These are phyloP conservation scores for Pyrenopolyporus hunteri DNA, from an alignment of 495 filamentous ascomycete species.

Conservation along the genomic window DNA sequence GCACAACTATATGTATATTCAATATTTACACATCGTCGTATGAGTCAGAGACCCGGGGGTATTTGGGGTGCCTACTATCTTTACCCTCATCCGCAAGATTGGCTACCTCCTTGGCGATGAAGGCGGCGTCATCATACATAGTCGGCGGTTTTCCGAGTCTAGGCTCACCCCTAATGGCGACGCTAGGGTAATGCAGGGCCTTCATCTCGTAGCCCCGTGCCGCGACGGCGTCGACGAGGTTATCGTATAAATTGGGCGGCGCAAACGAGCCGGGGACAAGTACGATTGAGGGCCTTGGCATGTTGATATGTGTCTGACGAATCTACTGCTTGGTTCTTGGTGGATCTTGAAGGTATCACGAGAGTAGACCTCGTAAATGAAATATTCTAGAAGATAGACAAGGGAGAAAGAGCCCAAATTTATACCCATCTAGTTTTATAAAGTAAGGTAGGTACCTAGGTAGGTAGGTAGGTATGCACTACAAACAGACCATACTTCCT, in stretches of 20 bases:
- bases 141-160: constrained; percentile 16
- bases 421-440: too few species aligned
- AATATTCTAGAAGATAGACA: too few species aligned
- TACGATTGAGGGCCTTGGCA: constrained; percentile 47
- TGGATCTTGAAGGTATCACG: neutral
- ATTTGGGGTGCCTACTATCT: constrained; percentile 26
- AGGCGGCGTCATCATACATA: constrained; percentile 40
- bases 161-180: constrained; percentile 14
- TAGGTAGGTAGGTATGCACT: too few species aligned
- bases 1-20: constrained; percentile 28
- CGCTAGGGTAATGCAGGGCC: constrained; percentile 24
- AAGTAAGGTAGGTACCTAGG: too few species aligned
- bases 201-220: constrained; percentile 39
- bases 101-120: constrained; percentile 35
- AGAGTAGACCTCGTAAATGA: neutral
- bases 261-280: constrained; percentile 51
- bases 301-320: constrained; percentile 6
- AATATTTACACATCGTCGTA: neutral
- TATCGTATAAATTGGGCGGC: constrained; percentile 39
- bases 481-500: too few species aligned
- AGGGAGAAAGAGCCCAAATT: too few species aligned
- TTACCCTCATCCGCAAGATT: constrained; percentile 44
- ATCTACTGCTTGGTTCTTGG: neutral
- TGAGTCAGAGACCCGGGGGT: neutral
- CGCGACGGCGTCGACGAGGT: constrained; percentile 34